These are phyloP conservation scores for Hippophae tibetana DNA, from an alignment of 306 rosid genomes.

Conservation along the genomic window DNA sequence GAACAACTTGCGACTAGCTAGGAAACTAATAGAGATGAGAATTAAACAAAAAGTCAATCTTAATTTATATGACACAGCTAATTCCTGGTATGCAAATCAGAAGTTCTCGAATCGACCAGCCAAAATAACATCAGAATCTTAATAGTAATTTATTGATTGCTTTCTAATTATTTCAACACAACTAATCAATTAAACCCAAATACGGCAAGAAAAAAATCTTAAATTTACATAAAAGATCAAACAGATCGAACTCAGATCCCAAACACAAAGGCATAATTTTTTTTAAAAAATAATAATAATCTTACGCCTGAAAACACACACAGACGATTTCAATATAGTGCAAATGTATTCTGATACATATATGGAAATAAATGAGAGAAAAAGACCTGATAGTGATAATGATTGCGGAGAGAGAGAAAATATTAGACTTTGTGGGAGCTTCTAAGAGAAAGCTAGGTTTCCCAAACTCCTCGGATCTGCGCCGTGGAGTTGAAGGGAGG, in stretches of 20 bases:
- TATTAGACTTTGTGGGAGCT: constrained; percentile 1
- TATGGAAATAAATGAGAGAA: no score
- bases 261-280: not conserved
- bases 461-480: constrained; percentile 96
- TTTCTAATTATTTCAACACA: not conserved
- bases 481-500: constrained; percentile 83
- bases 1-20: no score
- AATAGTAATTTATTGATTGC: not conserved
- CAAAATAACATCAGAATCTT: constrained; percentile 1
- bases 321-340: not conserved
- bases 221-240: not conserved
- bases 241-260: constrained; percentile 26
- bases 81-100: not conserved
- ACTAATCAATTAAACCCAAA: constrained; percentile 4
- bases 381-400: constrained; percentile 4
- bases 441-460: constrained; percentile 29
- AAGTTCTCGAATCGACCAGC: constrained; percentile 4
- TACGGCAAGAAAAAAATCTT: not conserved
- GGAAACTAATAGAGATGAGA: no score
- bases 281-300: not conserved
- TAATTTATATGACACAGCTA: not conserved
- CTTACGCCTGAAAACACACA: not conserved
- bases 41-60: no score
- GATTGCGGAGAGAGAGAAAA: constrained; percentile 19
- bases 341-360: not conserved